Percentiles rank a stretch among this genome's conserved stretches.
Conservation (phyloP, 306 rosid species). For the Abrus precatorius region DNA sequence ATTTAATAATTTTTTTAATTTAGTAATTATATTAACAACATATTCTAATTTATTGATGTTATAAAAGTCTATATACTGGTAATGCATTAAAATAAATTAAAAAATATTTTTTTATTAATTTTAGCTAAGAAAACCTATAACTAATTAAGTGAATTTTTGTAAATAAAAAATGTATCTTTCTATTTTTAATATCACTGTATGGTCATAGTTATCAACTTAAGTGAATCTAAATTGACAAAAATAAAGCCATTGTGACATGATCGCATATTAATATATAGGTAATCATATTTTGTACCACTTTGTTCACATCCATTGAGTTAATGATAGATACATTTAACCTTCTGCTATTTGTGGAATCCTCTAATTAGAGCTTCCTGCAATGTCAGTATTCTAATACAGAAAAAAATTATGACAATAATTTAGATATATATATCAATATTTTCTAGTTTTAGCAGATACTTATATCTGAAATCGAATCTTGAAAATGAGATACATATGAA, state of each 20-base stretch:
- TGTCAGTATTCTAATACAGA: slow-evolving; percentile 15
- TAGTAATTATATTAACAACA: too few relatives aligned
- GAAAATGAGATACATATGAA: background rate
- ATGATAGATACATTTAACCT: slow-evolving; percentile 21
- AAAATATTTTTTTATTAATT: too few relatives aligned
- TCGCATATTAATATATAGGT: background rate
- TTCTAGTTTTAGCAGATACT: background rate
- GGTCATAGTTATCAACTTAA: too few relatives aligned
- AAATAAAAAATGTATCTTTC: too few relatives aligned
- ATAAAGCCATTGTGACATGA: background rate
- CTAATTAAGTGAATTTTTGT: too few relatives aligned
- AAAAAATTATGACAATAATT: background rate
- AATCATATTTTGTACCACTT: background rate
- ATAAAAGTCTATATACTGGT: too few relatives aligned
- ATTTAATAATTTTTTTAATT: too few relatives aligned
- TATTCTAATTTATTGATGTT: too few relatives aligned
- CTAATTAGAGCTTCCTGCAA: background rate
- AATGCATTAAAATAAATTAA: too few relatives aligned
- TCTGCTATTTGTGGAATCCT: background rate
- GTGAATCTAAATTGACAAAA: too few relatives aligned
- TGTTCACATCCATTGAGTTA: slow-evolving; percentile 8
- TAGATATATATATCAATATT: background rate
- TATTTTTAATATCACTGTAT: too few relatives aligned
- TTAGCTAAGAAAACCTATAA: too few relatives aligned
- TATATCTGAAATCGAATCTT: background rate